Evolutionary conservation across 164 flowering plant species (phyloP), one percentile per base, ranked within the genome.

Genomic region (Sedum album): DNA sequence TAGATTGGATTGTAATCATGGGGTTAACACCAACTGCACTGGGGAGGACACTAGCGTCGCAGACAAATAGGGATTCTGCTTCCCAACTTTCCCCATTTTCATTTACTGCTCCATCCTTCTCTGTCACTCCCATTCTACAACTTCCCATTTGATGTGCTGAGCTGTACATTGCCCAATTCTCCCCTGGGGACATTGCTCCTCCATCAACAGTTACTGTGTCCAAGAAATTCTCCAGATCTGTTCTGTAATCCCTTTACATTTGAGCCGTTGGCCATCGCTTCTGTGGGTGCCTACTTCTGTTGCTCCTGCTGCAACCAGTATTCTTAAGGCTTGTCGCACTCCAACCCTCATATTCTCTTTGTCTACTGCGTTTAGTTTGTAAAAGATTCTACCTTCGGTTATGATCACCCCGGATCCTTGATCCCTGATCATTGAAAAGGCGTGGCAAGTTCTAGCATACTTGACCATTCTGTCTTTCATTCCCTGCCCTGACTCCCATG

Each of bases 101-200:
- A 69, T 84, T 83, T n/a, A 86, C 81, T 0, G 81, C 90, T 5
- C 88, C 82, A 18, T 84, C 84, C 28, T 72, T 70, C 28, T 79
- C 78, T 61, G 5, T 68, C 2, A 13, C 41, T 23, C 86, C 90
- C 85, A 86, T 86, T 68, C 83, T 77, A 64, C 90, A 86, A 64
- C 86, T 84, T 23, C 88, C 91, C 91, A 86, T 86, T 72, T 86
- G 91, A 71, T 86, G 91, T 0, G 91, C 91, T 6, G 88, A 84
- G 48, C 82, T 73, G 39, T 88, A 53, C 0, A 85, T 83, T 1
- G 76, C 66, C 5, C 74, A 73, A 11, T 80, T 62, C 8, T 77
- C 81, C 31, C 74, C 78, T 28, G 83, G 13, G 9, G 76, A 60
- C 76, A 75, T 82, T 9, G 82, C 76, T 65, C 90, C 83, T 20